Evolutionary conservation across 2,329 filamentous ascomycete species (phyloP).

Genomic region (Neonectria neomacrospora): DNA sequence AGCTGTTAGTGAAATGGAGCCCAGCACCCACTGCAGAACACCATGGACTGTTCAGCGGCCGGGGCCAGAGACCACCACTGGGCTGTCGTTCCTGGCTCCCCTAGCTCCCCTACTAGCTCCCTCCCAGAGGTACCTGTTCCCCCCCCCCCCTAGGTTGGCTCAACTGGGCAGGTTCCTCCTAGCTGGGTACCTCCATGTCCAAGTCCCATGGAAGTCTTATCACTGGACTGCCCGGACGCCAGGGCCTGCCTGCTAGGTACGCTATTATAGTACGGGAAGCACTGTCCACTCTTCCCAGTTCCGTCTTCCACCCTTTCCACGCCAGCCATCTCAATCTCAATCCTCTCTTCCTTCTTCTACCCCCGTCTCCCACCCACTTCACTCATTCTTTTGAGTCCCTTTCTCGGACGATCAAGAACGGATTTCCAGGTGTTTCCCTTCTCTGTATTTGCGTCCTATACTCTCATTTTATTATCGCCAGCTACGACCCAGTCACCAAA

Average conservation of each 20-base stretch:
- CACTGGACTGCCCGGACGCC: not conserved
- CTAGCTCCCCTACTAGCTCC: constrained; percentile 10
- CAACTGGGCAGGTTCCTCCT: not conserved
- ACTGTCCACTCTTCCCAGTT: not conserved
- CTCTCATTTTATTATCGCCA: constrained; percentile 40
- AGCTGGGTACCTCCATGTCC: not conserved
- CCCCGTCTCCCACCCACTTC: constrained; percentile 40
- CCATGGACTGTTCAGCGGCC: constrained; percentile 6
- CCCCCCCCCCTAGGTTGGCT: not conserved
- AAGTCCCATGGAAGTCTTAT: not conserved
- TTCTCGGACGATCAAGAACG: constrained; percentile 44
- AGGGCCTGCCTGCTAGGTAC: not conserved
- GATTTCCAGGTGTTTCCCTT: constrained; percentile 43
- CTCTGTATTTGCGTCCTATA: constrained; percentile 35
- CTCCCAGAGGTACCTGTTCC: not conserved
- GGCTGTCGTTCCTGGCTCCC: constrained; percentile 20
- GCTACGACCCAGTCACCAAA: constrained; percentile 2
- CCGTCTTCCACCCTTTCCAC: not conserved
- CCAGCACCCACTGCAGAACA: constrained; percentile 19
- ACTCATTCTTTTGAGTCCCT: constrained; percentile 41
- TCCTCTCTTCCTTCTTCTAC: constrained; percentile 38
- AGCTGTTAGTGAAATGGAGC: constrained; percentile 3
- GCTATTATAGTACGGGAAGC: not conserved
- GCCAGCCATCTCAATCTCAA: constrained; percentile 27
- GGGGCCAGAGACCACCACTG: constrained; percentile 9